Conservation (phyloP, 2,329 filamentous ascomycete species). For the Sclerotinia borealis region DNA sequence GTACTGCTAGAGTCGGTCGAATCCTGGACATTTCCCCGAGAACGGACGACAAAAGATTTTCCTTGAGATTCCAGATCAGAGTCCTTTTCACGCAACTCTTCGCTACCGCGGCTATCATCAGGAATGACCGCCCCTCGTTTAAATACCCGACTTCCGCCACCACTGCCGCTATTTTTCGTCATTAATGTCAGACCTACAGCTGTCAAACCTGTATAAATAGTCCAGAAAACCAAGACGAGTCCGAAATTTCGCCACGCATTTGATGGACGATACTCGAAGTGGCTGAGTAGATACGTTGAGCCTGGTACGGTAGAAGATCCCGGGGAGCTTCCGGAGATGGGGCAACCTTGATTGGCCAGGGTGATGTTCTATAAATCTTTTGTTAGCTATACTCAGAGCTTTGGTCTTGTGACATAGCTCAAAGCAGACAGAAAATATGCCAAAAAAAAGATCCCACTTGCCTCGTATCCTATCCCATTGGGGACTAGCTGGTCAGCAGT, state of each 20-base stretch:
- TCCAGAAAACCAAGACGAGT: constrained; percentile 32
- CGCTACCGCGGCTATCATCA: neutral
- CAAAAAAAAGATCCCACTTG: neutral
- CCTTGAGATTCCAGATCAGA: neutral
- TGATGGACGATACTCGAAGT: constrained; percentile 50
- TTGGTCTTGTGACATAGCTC: neutral
- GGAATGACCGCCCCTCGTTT: neutral
- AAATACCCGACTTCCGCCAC: neutral
- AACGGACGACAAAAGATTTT: neutral
- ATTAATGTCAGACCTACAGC: neutral
- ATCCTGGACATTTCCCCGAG: neutral
- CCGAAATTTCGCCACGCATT: constrained; percentile 63
- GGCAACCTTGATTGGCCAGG: constrained; percentile 51
- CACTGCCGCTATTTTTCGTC: neutral
- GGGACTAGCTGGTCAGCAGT: neutral
- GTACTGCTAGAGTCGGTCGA: neutral
- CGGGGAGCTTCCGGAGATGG: constrained; percentile 49
- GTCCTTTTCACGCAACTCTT: neutral
- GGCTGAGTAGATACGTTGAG: constrained; percentile 45
- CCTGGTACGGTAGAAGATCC: constrained; percentile 47
- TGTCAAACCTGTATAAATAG: neutral
- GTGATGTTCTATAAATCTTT: neutral
- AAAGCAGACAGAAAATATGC: neutral
- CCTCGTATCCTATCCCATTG: neutral
- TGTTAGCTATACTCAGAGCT: neutral